Evolutionary conservation across 768 basidiomycete genomes (phyloP), one percentile per base, ranked within the genome.

Genomic region (Termitomyces sp.): DNA sequence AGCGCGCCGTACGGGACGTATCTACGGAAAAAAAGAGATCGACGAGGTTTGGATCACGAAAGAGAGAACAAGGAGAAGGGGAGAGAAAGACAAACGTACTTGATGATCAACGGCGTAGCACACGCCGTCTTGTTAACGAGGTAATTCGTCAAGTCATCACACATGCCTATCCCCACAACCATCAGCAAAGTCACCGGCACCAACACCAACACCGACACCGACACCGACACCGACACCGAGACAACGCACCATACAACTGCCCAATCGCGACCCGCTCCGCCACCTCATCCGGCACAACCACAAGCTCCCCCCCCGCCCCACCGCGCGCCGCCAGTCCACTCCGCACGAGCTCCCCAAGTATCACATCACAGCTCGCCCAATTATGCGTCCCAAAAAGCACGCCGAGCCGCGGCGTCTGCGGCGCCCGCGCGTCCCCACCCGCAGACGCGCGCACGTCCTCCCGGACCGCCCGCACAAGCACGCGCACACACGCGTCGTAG

Each of bases 341-440:
- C 39, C 67, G 63, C 1, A 83, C 79, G 33, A 96, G 72, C 63
- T 83, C 82, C 7, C 79, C 74, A 29, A 93, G 65, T 47, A 96
- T 77, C 49, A 81, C 65, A 24, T 79, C 73, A 60, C 82, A 85
- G 57, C 88, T 91, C 28, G 73, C 73, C 79, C 84, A 81, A 66
- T 96, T 96, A 62, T 96, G 94, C 22, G 94, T 94, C 1, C 88
- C 94, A 62, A 97, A 94, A 2, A 94, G 72, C 15, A 92, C 83
- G 2, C 82, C 88, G 15, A 94, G 70, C 9, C 52, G 60, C 18
- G 62, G 56, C 3, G 34, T n/a, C n/a, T n/a, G n/a, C n/a, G n/a
- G n/a, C n/a, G n/a, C n/a, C n/a, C n/a, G n/a, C n/a, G n/a, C n/a
- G n/a, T n/a, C n/a, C n/a, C n/a, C n/a, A n/a, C n/a, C n/a, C 44